phyloP scores from a whole-genome alignment of 2,329 filamentous ascomycete species.

The Annulohypoxylon truncatum region DNA sequence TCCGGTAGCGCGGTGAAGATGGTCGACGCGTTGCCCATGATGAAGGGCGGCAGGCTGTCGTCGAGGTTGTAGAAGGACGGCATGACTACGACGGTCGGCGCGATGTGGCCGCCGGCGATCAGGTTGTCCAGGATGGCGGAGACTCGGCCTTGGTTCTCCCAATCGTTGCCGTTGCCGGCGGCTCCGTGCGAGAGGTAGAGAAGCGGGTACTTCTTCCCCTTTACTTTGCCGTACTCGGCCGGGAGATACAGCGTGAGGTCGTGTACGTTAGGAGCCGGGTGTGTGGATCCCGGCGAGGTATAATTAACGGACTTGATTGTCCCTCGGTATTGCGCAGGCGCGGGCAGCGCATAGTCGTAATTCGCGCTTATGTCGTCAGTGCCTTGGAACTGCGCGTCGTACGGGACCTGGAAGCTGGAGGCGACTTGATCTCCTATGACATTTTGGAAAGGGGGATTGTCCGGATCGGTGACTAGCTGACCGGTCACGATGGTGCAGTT shows the following conservation, averaged over 20 bases:
- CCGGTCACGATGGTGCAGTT: slow-evolving; percentile 47
- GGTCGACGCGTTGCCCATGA: slow-evolving; percentile 44
- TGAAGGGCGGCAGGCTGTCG: slow-evolving; percentile 35
- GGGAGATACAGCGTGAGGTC: slow-evolving; percentile 46
- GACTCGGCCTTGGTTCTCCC: slow-evolving; percentile 48
- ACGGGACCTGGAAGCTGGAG: slow-evolving; percentile 48
- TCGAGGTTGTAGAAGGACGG: slow-evolving; percentile 49
- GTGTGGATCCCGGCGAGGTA: slow-evolving; percentile 47
- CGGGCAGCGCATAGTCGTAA: slow-evolving; percentile 44
- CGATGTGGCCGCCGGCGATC: slow-evolving; percentile 46
- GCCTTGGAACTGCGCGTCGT: slow-evolving; percentile 43
- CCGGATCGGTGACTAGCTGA: slow-evolving; percentile 48
- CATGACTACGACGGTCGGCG: slow-evolving; percentile 48
- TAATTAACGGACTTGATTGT: slow-evolving; percentile 47
- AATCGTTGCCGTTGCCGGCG: slow-evolving; percentile 47
- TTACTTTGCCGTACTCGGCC: slow-evolving; percentile 40
- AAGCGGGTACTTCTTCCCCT: slow-evolving; percentile 45
- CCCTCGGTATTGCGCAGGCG: slow-evolving; percentile 39
- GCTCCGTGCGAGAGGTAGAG: slow-evolving; percentile 49
- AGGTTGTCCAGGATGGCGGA: slow-evolving; percentile 48
- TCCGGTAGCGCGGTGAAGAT: slow-evolving; percentile 31
- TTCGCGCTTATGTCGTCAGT: slow-evolving; percentile 36
- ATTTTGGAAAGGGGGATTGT: slow-evolving; percentile 46
- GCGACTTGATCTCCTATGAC: slow-evolving; percentile 45
- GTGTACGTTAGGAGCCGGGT: slow-evolving; percentile 47